These are phyloP conservation scores for Xylaria flabelliformis DNA, from an alignment of 495 filamentous ascomycete species.

Conservation along the genomic window DNA sequence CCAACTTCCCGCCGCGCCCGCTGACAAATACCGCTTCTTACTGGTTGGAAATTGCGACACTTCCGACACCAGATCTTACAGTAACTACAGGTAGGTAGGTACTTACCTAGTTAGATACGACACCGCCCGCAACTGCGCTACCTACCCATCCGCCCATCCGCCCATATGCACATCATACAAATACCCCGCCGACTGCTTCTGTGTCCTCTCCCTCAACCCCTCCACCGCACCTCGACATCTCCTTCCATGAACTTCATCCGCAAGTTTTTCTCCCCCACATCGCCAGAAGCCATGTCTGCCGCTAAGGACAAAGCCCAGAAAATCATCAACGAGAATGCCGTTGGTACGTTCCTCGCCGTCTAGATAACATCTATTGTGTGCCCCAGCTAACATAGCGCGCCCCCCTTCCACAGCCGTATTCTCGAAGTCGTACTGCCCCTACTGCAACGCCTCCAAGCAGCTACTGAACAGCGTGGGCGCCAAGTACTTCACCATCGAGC, in stretches of 20 bases:
- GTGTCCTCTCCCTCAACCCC: slow-evolving; percentile 36
- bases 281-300: slow-evolving; percentile 75
- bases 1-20: not conserved
- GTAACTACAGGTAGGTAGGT: no score
- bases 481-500: slow-evolving; percentile 76
- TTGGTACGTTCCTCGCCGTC: slow-evolving; percentile 65
- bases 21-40: slow-evolving; percentile 22
- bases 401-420: slow-evolving; percentile 72
- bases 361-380: not conserved
- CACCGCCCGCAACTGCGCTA: not conserved
- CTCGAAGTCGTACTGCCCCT: slow-evolving; percentile 96
- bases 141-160: no score
- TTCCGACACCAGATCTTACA: slow-evolving; percentile 1
- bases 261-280: slow-evolving; percentile 72
- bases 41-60: slow-evolving; percentile 7
- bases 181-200: slow-evolving; percentile 28
- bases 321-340: slow-evolving; percentile 91
- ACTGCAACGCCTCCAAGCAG: slow-evolving; percentile 81
- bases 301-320: slow-evolving; percentile 84
- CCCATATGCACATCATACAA: slow-evolving; percentile 25
- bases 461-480: slow-evolving; percentile 72
- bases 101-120: no score
- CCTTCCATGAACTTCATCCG: slow-evolving; percentile 77
- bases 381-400: slow-evolving; percentile 6
- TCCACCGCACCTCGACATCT: not conserved